These are phyloP conservation scores for Colletotrichum ledebouriae DNA, from an alignment of 2,329 filamentous ascomycete genomes.

Conservation along the genomic window DNA sequence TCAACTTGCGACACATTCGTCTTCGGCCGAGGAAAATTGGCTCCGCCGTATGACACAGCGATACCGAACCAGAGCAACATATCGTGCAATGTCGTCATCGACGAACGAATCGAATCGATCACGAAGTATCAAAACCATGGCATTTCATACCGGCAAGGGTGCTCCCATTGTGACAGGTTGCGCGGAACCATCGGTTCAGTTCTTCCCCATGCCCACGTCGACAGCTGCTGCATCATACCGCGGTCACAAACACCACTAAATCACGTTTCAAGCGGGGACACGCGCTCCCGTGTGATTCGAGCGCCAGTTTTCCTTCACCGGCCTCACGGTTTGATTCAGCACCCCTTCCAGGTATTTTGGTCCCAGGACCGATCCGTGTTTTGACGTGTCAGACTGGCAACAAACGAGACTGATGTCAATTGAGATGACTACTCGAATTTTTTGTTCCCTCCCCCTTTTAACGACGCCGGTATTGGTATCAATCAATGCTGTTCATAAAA, in stretches of 20 bases:
- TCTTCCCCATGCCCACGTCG: constrained; percentile 1
- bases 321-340: background rate
- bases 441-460: constrained; percentile 13
- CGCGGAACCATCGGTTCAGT: constrained; percentile 4
- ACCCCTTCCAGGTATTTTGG: constrained; percentile 1
- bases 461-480: constrained; percentile 38
- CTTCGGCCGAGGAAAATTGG: background rate
- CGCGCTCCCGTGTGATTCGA: background rate
- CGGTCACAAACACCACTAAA: background rate
- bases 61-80: background rate
- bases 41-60: background rate
- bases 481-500: constrained; percentile 34
- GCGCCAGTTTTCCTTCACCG: background rate
- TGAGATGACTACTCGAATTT: constrained; percentile 7
- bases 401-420: background rate
- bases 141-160: background rate
- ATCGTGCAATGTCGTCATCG: background rate
- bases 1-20: background rate
- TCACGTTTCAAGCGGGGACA: constrained; percentile 11
- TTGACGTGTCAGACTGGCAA: no score
- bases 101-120: background rate
- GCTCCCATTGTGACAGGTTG: background rate
- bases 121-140: background rate
- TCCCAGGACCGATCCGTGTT: background rate
- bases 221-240: constrained; percentile 11